Conservation (phyloP, 2,329 filamentous ascomycete species). For the Fusarium vanettenii region DNA sequence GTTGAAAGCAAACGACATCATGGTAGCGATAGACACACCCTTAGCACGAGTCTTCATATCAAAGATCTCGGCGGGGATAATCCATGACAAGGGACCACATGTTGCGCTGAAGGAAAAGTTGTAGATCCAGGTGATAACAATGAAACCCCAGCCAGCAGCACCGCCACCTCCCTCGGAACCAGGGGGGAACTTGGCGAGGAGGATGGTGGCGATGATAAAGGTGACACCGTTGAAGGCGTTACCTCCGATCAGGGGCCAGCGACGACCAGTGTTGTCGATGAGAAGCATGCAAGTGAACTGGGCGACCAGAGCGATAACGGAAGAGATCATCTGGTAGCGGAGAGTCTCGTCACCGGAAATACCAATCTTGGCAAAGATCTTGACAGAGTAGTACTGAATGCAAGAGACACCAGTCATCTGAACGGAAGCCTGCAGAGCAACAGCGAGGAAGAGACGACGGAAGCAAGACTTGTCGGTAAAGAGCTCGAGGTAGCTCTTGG, state of each 20-base stretch:
- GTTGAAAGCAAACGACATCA: conserved; percentile 80
- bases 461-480: conserved; percentile 72
- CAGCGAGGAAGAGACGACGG: conserved; percentile 77
- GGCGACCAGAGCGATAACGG: conserved; percentile 75
- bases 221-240: conserved; percentile 78
- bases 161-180: conserved; percentile 51
- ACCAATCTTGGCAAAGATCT: conserved; percentile 76
- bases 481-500: conserved; percentile 77
- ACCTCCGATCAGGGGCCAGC: conserved; percentile 77
- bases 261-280: conserved; percentile 77
- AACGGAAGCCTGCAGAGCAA: conserved; percentile 74
- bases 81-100: conserved; percentile 73
- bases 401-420: conserved; percentile 83
- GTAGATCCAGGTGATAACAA: conserved; percentile 79
- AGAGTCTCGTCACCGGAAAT: conserved; percentile 74
- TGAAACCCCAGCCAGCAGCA: conserved; percentile 78
- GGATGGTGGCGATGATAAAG: conserved; percentile 74
- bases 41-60: conserved; percentile 80
- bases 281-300: conserved; percentile 75
- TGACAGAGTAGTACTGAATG: conserved; percentile 80
- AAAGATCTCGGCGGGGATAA: conserved; percentile 78
- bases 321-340: conserved; percentile 81
- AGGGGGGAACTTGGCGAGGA: conserved; percentile 69
- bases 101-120: conserved; percentile 81
- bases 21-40: conserved; percentile 79